Evolutionary conservation across 2,329 filamentous ascomycete species (phyloP), one percentile per base, ranked within the genome.

Genomic region (Talaromyces sp.): DNA sequence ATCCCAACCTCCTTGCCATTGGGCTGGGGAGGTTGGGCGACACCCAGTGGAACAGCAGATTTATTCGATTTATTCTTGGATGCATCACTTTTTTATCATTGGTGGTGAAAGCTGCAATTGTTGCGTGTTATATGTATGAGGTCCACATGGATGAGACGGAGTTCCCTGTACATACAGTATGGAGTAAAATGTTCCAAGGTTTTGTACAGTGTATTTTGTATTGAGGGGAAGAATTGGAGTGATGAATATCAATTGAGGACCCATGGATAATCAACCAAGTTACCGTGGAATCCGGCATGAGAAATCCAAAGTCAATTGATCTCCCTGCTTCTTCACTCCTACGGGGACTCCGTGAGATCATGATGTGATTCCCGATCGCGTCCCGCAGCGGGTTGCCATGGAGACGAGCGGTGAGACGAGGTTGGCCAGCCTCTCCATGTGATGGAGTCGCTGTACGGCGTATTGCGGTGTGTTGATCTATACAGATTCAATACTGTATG

Each of bases 11-110:
- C 41, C 24, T 33, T 24, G 4, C 11, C 14, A 46, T 55, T 14
- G 29, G 33, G 48, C 37, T 41, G 49, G 39, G 24, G 24, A 4
- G 54, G 45, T 59, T 52, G 55, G 55, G 57, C 52, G 51, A 40
- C 49, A 45, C 27, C 47, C 32, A 44, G 44, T 50, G 47, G 50
- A 47, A 44, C 44, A 35, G 10, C 14, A 17, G 39, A 52, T 24
- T n/a, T 43, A 22, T 43, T 24, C n/a, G 16, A 19, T 14, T 50
- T 24, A 29, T 29, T 6, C 1, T 35, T 36, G 43, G 43, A 36
- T 27, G 30, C 20, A 46, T 45, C 42, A 45, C 22, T 22, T 45
- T 43, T 5, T 45, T 22, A n/a, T 24, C 4, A 45, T 45, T 45
- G 42, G 42, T 44, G 41, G 22, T 22, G 22, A 24, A 14, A 7